Evolutionary conservation across 805 yeast species (phyloP).

Genomic region (Lipomyces orientalis): DNA sequence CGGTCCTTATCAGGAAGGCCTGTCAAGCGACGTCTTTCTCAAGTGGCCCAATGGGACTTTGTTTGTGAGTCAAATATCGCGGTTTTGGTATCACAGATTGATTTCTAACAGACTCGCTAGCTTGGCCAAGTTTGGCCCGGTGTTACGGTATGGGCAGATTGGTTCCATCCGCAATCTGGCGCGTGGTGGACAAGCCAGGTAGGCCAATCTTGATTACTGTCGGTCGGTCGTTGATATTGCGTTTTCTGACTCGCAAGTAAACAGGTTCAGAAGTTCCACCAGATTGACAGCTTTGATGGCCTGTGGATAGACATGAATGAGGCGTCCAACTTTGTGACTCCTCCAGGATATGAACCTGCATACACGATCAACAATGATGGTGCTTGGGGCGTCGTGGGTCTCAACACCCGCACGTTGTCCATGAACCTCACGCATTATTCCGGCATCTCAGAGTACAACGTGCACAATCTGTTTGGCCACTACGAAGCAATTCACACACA

Average conservation of each 20-base stretch:
- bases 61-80: conserved; percentile 11
- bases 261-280: conserved; percentile 8
- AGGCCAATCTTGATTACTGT: neutral
- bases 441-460: conserved; percentile 41
- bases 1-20: conserved; percentile 14
- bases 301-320: conserved; percentile 85
- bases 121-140: conserved; percentile 48
- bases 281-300: conserved; percentile 26
- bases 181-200: conserved; percentile 41
- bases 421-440: conserved; percentile 1
- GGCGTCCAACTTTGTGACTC: conserved; percentile 32
- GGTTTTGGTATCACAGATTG: neutral
- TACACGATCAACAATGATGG: neutral
- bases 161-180: conserved; percentile 38
- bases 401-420: conserved; percentile 3
- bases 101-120: conserved; percentile 22
- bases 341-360: conserved; percentile 2
- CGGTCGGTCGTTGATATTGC: neutral
- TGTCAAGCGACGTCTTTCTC: conserved; percentile 15
- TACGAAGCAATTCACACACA: conserved; percentile 14
- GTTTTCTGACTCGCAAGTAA: conserved; percentile 34
- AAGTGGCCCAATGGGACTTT: conserved; percentile 11
- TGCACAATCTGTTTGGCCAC: conserved; percentile 44
- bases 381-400: conserved; percentile 1
- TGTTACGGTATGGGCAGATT: conserved; percentile 45